Percentiles rank a stretch among this genome's conserved stretches.
These are phyloP conservation scores for Solanum chiquidenum DNA, from an alignment of 257 asterid species.

Conservation along the genomic window DNA sequence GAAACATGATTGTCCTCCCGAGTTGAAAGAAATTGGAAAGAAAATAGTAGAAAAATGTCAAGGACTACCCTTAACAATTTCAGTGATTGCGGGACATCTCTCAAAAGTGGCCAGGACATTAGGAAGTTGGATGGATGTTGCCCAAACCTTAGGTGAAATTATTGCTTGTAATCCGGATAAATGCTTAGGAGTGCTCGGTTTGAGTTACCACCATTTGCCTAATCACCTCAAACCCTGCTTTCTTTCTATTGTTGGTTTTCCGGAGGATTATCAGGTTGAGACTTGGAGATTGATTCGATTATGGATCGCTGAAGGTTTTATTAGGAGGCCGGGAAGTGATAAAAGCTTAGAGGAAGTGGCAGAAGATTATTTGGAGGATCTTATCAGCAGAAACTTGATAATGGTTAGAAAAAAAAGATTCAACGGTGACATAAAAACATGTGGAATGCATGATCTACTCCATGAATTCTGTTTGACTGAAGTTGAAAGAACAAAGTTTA, in stretches of 20 bases:
- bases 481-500: not conserved
- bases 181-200: not conserved
- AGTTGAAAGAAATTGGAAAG: not conserved
- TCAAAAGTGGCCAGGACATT: not conserved
- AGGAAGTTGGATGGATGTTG: not conserved
- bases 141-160: not conserved
- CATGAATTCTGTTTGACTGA: not conserved
- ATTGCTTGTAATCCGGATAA: not conserved
- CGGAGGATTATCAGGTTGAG: not conserved
- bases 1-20: not conserved
- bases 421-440: not conserved
- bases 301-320: slow-evolving; percentile 3
- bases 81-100: not conserved
- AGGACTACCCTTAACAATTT: slow-evolving; percentile 1
- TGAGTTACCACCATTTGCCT: not conserved
- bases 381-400: not conserved
- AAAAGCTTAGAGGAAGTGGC: not conserved
- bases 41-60: not conserved
- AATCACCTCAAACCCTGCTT: not conserved
- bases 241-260: not conserved
- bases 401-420: not conserved
- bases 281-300: not conserved
- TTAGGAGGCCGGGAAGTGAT: not conserved
- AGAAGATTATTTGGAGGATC: not conserved
- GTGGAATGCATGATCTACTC: not conserved